Evolutionary conservation across 805 yeast genomes (phyloP), one percentile per base, ranked within the genome.

Genomic region (Nakazawaea wyomingensis): DNA sequence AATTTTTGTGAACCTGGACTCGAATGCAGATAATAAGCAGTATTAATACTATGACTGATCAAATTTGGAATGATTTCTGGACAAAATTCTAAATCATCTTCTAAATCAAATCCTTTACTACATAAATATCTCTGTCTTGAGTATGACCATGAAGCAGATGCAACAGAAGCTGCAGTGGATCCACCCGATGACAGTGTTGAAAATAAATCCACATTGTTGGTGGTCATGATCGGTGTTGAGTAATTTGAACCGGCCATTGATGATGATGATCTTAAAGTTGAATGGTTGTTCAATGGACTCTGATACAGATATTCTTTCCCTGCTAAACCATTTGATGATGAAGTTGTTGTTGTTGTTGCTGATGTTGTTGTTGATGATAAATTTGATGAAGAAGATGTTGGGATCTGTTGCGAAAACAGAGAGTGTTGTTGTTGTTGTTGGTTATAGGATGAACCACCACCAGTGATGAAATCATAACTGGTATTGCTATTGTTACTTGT

Each of bases 21-120:
- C 27, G 27, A 24, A 39, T 41, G 42, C 7, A 13, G 6, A 39
- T 21, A 37, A 33, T 50, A n/a, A n/a, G n/a, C n/a, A n/a, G n/a
- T n/a, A n/a, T n/a, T n/a, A n/a, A n/a, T n/a, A n/a, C n/a, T n/a
- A n/a, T n/a, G n/a, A n/a, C n/a, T n/a, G n/a, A n/a, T n/a, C n/a
- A n/a, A n/a, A 22, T 13, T 16, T 10, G 30, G 36, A 10, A 13
- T 5, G 29, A 74, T 76, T 36, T 76, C 82, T 2, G 85, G 85
- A 51, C 85, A 78, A 49, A 78, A 78, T 56, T 78, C 83, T 52
- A 78, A 55, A 55, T 78, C 85, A 53, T 78, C 85, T 52, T 78
- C 84, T 7, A 71, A 51, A 46, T 78, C 85, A 59, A 78, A 78
- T 26, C 79, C 76, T 50, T 78, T 78, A 18, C 80, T 74, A 24